Conservation (phyloP, 768 basidiomycete species). For the Trametes sanguinea region DNA sequence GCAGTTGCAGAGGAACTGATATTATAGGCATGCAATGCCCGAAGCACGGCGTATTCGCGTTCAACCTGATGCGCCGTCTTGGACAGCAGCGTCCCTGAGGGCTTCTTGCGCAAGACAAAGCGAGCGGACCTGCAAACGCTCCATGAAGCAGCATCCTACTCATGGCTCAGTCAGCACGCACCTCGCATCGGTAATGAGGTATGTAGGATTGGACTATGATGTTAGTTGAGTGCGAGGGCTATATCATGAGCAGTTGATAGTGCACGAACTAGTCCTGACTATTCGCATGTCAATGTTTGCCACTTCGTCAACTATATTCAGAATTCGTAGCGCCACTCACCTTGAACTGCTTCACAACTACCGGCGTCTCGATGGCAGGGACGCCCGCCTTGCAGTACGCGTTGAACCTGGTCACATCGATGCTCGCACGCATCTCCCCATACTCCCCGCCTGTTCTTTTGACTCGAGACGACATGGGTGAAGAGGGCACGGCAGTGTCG, state of each 20-base stretch:
- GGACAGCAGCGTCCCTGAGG: constrained; percentile 82
- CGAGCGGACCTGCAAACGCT: constrained; percentile 34
- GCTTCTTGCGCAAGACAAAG: constrained; percentile 92
- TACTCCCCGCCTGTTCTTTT: constrained; percentile 71
- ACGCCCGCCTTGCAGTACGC: constrained; percentile 62
- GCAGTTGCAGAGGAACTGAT: constrained; percentile 47
- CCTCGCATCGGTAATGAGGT: too few relatives aligned
- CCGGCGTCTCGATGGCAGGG: constrained; percentile 56
- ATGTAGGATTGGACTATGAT: too few relatives aligned
- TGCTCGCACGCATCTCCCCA: constrained; percentile 68
- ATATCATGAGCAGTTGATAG: too few relatives aligned
- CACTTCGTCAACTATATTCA: too few relatives aligned
- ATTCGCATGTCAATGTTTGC: too few relatives aligned
- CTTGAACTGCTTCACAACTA: constrained; percentile 90
- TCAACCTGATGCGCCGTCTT: constrained; percentile 94
- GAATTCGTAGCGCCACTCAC: constrained; percentile 42
- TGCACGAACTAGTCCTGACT: too few relatives aligned
- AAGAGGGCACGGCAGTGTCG: too few relatives aligned
- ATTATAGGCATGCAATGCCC: constrained; percentile 51
- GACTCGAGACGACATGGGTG: background rate
- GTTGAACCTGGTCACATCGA: constrained; percentile 66
- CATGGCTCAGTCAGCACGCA: too few relatives aligned
- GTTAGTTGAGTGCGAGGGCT: too few relatives aligned
- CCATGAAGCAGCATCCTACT: too few relatives aligned
- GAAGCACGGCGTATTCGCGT: constrained; percentile 75